phyloP scores from a whole-genome alignment of 2,329 filamentous ascomycete genomes.

The Aspergillus melleus region DNA sequence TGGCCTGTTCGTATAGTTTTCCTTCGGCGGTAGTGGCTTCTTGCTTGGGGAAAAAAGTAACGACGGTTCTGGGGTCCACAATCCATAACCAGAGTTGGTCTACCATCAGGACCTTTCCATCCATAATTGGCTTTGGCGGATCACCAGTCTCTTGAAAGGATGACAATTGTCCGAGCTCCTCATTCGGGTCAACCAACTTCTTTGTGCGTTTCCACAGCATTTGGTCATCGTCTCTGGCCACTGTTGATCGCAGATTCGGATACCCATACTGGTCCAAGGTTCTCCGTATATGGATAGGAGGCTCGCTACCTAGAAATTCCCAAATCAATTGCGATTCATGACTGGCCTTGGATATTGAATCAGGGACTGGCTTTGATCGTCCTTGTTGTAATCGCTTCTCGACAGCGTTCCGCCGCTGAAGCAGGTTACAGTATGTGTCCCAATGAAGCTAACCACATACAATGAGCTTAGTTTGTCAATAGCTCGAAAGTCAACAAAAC shows the following conservation, averaged over 20 bases:
- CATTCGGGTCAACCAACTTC: slow-evolving; percentile 45
- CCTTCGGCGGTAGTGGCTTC: slow-evolving; percentile 36
- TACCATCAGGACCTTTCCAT: slow-evolving; percentile 61
- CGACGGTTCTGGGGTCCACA: slow-evolving; percentile 35
- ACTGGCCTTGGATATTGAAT: slow-evolving; percentile 54
- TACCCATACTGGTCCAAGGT: slow-evolving; percentile 66
- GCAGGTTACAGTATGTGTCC: slow-evolving; percentile 61
- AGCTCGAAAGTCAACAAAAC: background rate
- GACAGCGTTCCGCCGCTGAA: slow-evolving; percentile 58
- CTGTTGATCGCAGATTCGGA: slow-evolving; percentile 60
- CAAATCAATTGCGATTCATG: slow-evolving; percentile 62
- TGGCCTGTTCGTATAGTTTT: slow-evolving; percentile 50
- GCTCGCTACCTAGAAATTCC: slow-evolving; percentile 62
- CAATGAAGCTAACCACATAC: slow-evolving; percentile 55
- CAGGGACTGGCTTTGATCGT: slow-evolving; percentile 57
- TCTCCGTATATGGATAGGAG: slow-evolving; percentile 61
- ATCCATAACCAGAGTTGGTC: slow-evolving; percentile 64
- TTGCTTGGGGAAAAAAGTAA: slow-evolving; percentile 36
- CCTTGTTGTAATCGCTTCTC: slow-evolving; percentile 54
- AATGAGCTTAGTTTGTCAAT: background rate
- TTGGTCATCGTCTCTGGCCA: slow-evolving; percentile 64
- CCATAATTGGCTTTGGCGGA: slow-evolving; percentile 22
- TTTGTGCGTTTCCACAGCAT: slow-evolving; percentile 66
- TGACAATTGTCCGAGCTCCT: slow-evolving; percentile 48
- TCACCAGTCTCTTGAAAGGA: slow-evolving; percentile 17